Base-by-base conservation (phyloP, 2,329 filamentous ascomycete genomes). In the Fusarium sp. region DNA sequence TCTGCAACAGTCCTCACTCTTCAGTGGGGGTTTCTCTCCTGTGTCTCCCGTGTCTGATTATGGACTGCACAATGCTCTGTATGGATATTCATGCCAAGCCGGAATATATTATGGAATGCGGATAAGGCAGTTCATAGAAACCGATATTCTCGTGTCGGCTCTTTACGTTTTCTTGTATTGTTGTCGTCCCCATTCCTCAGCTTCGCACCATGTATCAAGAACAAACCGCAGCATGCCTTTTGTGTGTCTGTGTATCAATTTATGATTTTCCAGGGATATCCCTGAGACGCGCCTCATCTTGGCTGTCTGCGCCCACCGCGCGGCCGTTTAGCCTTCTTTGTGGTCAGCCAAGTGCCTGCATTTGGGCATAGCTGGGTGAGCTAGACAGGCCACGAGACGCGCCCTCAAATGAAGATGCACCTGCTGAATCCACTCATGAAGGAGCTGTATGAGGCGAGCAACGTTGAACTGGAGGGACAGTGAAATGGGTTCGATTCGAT, bases 251-350 rank as follows among this genome's bases (percentile, higher is more conserved):
- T 27, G 25, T 27, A 27, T 27, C 10, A 19, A 27, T 27, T 38
- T 48, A 36, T 55, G 50, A 15, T 49, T 52, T 64, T 50, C 51
- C 64, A 69, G 59, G 66, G 62, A 67, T 67, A 45, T 55, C 64
- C 68, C 68, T 70, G 68, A 70, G 61, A 69, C 68, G 53, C 37
- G 33, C 61, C 65, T 70, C 67, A 57, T 56, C 51, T 64, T 68
- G 60, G 51, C 52, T 47, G 45, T 57, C 52, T 57, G 53, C 55
- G 55, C 54, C 56, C 65, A 62, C 59, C 57, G 35, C 45, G 35
- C 53, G 49, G 49, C 42, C 33, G 15, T 54, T 61, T 59, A 63
- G 54, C 19, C 49, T 46, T 64, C 47, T 66, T 64, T 55, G 47
- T 61, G 14, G 36, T 51, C 50, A 65, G 59, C 54, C 52, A 61